Base-by-base conservation (phyloP, 106 monocot genomes). In the Hemerocallis citrina region DNA sequence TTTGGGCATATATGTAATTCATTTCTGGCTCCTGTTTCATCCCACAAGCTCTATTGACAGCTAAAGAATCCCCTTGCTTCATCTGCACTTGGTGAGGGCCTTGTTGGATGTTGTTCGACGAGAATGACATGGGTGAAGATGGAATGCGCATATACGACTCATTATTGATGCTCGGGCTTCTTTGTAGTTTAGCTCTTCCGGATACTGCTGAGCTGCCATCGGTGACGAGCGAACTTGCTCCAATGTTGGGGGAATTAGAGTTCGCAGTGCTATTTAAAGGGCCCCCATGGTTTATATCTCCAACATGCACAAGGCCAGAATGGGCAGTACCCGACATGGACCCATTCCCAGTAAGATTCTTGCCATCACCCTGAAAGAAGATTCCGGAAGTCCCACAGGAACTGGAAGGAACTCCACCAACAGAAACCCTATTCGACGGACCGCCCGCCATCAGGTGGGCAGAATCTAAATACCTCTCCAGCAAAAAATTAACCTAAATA, bases 121-220 rank as follows among this genome's bases (percentile, higher is more conserved):
- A 79, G 59, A 79, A 87, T 21, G 89, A 89, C 81, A 81, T 70
- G 31, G 89, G 89, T n/a, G 89, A 89, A 16, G 84, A 67, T 2
- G 89, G 84, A 29, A 79, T 70, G 29, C 63, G 72, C 58, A 66
- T 59, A 21, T 82, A 85, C 1, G 70, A 77, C 16, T 90, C 85
- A 17, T 68, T 76, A 35, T 85, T 85, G 57, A 81, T 68, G 67
- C 89, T 85, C 55, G 81, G 54, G 64, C 89, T 89, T n/a, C 84
- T 75, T 57, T 76, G 85, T 56, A 82, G 32, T 21, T 73, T 77
- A 3, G 75, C 77, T 7, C 79, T 62, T 10, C 79, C 79, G 21
- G 87, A 79, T 21, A 75, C 61, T 9, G 71, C 59, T 6, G 88
- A 82, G 37, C 82, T 88, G 42, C 69, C 77, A 55, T 89, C 89